Conservation (phyloP, 805 yeast genomes). For the Ogataea sp. region DNA sequence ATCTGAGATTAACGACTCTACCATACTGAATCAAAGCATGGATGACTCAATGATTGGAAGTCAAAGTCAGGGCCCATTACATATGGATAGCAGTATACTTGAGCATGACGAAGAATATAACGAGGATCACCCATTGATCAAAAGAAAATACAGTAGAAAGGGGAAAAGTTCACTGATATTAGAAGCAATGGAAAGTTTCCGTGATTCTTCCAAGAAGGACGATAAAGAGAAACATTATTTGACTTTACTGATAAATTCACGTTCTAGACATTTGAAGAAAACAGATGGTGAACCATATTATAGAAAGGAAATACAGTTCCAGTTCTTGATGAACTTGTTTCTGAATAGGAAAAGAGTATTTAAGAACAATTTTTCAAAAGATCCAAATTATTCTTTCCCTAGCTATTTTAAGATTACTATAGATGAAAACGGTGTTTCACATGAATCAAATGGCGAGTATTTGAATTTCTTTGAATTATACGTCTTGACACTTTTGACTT, state of each 20-base stretch:
- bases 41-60: no score
- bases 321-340: constrained; percentile 59
- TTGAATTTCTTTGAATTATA: constrained; percentile 81
- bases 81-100: background rate
- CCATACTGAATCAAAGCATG: no score
- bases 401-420: constrained; percentile 17
- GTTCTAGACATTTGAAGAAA: constrained; percentile 64
- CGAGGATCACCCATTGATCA: background rate
- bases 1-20: background rate
- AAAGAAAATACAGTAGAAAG: background rate
- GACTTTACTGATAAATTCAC: constrained; percentile 20
- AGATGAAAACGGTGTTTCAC: constrained; percentile 15
- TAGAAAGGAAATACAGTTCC: constrained; percentile 82
- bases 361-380: constrained; percentile 45
- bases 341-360: constrained; percentile 58
- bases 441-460: constrained; percentile 28
- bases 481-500: constrained; percentile 71
- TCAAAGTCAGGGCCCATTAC: no score
- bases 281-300: constrained; percentile 89
- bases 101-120: background rate
- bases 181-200: background rate
- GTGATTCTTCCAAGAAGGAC: background rate
- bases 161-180: background rate
- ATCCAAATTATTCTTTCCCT: constrained; percentile 29
- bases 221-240: constrained; percentile 18